Evolutionary conservation across 2,329 filamentous ascomycete species (phyloP).

Genomic region (Fusarium sp.): DNA sequence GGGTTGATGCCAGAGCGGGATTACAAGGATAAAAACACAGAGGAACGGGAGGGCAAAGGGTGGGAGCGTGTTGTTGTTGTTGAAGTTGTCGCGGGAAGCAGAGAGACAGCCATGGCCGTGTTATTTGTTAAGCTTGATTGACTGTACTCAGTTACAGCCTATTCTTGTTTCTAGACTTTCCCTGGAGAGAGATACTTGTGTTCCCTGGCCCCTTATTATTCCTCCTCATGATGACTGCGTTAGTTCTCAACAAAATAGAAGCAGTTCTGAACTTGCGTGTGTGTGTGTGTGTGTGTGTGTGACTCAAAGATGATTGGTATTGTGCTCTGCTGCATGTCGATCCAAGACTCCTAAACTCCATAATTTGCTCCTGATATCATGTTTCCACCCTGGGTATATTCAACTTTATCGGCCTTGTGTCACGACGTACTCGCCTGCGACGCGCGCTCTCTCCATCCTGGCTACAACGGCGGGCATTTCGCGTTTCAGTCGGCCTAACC

Average conservation of each 20-base stretch:
- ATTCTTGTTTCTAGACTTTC: conserved; percentile 18
- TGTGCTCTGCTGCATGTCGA: neutral
- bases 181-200: conserved; percentile 23
- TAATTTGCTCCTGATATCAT: conserved; percentile 12
- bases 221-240: conserved; percentile 33
- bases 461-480: conserved; percentile 73
- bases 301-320: neutral
- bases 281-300: neutral
- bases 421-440: conserved; percentile 69
- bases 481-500: conserved; percentile 65
- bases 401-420: conserved; percentile 45
- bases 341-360: conserved; percentile 26
- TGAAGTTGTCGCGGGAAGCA: conserved; percentile 22
- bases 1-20: conserved; percentile 22
- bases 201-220: conserved; percentile 23
- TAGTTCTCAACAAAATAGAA: conserved; percentile 37
- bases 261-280: conserved; percentile 11
- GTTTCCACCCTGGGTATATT: conserved; percentile 31
- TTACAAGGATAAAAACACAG: conserved; percentile 7
- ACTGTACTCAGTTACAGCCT: conserved; percentile 1
- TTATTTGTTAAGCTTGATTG: conserved; percentile 5
- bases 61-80: conserved; percentile 11
- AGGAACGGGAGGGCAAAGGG: neutral
- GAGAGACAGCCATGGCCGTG: conserved; percentile 5
- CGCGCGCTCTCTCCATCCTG: conserved; percentile 72